Conservation (phyloP, 257 asterid species). For the Lantana camara region DNA sequence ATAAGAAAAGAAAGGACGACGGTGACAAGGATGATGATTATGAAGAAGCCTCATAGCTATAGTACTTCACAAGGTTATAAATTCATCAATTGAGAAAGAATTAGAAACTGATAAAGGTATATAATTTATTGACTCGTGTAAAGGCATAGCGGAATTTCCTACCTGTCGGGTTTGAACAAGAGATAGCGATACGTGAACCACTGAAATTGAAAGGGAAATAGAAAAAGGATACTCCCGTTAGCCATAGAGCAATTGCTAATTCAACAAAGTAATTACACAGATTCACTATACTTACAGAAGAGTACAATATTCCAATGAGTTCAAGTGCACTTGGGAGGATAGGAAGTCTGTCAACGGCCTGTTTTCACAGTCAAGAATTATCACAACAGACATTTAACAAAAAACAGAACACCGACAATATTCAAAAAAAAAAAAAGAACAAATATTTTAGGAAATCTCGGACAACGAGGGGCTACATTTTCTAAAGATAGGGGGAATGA, state of each 20-base stretch:
- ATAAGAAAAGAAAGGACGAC: too few relatives aligned
- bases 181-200: constrained; percentile 93
- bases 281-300: constrained; percentile 60
- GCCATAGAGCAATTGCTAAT: background rate
- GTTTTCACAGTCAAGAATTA: constrained; percentile 22
- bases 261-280: constrained; percentile 1
- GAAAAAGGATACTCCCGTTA: too few relatives aligned
- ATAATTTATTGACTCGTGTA: too few relatives aligned
- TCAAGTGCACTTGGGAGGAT: constrained; percentile 72
- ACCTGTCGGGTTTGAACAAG: constrained; percentile 93
- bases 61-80: too few relatives aligned
- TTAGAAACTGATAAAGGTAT: too few relatives aligned
- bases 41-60: too few relatives aligned
- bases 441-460: too few relatives aligned
- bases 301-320: constrained; percentile 72
- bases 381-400: constrained; percentile 19
- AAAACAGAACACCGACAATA: constrained; percentile 20
- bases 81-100: too few relatives aligned
- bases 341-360: constrained; percentile 86
- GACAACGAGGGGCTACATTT: background rate
- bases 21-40: too few relatives aligned
- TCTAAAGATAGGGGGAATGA: background rate
- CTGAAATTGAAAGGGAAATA: constrained; percentile 50
- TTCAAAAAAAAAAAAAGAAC: background rate
- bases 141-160: constrained; percentile 27